Evolutionary conservation across 129 eudicot species (phyloP), one percentile per base, ranked within the genome.

Genomic region (Lactuca sativa): DNA sequence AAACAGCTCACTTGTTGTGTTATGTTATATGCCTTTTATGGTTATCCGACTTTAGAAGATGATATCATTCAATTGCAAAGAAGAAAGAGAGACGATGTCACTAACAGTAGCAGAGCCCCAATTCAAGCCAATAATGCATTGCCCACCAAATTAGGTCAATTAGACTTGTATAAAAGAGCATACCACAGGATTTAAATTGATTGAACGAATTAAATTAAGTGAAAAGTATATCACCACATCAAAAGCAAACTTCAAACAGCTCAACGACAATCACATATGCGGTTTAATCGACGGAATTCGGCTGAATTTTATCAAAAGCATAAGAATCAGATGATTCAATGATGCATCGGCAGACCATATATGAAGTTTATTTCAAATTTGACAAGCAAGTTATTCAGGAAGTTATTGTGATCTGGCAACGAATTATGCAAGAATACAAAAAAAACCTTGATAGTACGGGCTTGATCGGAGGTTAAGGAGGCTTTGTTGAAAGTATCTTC

Each of bases 361-460:
- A 68, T 54, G 73, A 38, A 11, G 15, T 44, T 65, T 7, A 49
- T 13, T 13, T 70, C 5, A 25, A 72, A 48, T 34, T 15, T 8
- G 10, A 71, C 21, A 3, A 33, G 18, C 34, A 4, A 21, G 66
- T n/a, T 48, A 6, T 0, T 47, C 15, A 10, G 52, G 5, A 10
- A 48, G 4, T 48, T 41, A 56, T 40, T 56, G 25, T 18, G 51
- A 40, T 40, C 4, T n/a, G 9, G 2, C 3, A 55, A 54, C 16
- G 48, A 51, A 37, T 5, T 44, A 30, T 56, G 58, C 37, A 7
- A 31, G 8, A 63, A 44, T 33, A 15, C 9, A 34, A 37, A 10
- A 75, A 1, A 56, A 38, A 92, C 98, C 95, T 93, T 93, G 77
- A 93, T 93, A 3, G 90, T 73, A 49, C 93, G 89, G 56, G 97